These are phyloP conservation scores for Phytophthora sojae DNA, from an alignment of 352 stramenopile species.

Conservation along the genomic window DNA sequence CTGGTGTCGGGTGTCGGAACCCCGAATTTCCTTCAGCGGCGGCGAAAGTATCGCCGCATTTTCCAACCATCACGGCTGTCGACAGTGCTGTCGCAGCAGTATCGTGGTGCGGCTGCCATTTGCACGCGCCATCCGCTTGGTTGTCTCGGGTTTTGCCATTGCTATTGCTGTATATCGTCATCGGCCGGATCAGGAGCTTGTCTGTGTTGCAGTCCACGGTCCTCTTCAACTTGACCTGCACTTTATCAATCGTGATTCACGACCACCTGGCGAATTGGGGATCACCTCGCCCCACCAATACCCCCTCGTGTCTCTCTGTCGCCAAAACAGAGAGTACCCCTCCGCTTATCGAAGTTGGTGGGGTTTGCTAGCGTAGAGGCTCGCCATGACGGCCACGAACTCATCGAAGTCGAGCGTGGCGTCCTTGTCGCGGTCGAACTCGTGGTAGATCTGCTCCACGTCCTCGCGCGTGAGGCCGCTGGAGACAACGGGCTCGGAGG, in stretches of 20 bases:
- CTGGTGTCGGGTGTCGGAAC: neutral
- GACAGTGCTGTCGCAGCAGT: constrained; percentile 2
- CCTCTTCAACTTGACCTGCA: constrained; percentile 17
- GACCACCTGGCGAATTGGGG: no score
- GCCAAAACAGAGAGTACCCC: neutral
- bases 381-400: constrained; percentile 69
- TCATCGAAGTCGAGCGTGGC: constrained; percentile 72
- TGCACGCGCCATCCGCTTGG: neutral
- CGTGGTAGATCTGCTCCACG: constrained; percentile 60
- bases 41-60: neutral
- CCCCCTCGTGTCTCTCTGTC: constrained; percentile 18
- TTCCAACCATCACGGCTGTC: neutral
- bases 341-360: constrained; percentile 7
- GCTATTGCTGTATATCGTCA: neutral
- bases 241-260: neutral
- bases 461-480: constrained; percentile 68
- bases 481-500: constrained; percentile 18
- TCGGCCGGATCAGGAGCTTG: constrained; percentile 2
- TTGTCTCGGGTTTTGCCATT: neutral
- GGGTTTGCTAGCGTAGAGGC: constrained; percentile 45
- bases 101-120: neutral
- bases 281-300: neutral
- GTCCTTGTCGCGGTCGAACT: constrained; percentile 63
- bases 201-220: constrained; percentile 15
- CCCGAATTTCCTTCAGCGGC: neutral